Percentiles rank a stretch among this genome's conserved stretches.
Conservation (phyloP, 2,329 filamentous ascomycete genomes). For the Trichoderma semiorbis region DNA sequence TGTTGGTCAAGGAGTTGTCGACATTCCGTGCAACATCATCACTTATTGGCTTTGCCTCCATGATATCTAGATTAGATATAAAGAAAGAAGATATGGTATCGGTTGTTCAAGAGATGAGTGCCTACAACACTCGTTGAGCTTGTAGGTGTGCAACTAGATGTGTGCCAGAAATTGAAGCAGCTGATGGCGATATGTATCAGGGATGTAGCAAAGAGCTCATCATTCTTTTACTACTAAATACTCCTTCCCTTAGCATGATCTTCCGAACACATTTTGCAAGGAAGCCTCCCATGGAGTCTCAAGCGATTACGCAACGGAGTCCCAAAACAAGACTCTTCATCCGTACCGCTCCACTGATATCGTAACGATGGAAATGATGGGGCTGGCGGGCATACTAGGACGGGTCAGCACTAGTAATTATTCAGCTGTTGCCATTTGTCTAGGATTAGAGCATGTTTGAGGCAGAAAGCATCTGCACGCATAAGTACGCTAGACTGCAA, state of each 20-base stretch:
- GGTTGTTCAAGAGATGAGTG: not conserved
- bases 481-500: not conserved
- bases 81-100: not conserved
- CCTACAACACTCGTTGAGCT: not conserved
- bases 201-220: not conserved
- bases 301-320: not conserved
- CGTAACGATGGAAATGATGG: not conserved
- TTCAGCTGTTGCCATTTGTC: not conserved
- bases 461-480: not conserved
- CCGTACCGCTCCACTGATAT: not conserved
- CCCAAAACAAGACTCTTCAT: not conserved
- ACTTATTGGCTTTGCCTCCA: not conserved
- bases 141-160: not conserved
- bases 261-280: not conserved
- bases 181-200: not conserved
- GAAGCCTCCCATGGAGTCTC: not conserved
- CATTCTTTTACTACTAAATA: not conserved
- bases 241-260: not conserved
- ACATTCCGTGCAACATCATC: not conserved
- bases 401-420: not conserved
- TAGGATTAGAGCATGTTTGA: constrained; percentile 15
- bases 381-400: not conserved
- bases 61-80: not conserved
- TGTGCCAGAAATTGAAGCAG: not conserved
- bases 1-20: not conserved